phyloP scores from a whole-genome alignment of 2,329 filamentous ascomycete genomes.

The Didymella glomerata region DNA sequence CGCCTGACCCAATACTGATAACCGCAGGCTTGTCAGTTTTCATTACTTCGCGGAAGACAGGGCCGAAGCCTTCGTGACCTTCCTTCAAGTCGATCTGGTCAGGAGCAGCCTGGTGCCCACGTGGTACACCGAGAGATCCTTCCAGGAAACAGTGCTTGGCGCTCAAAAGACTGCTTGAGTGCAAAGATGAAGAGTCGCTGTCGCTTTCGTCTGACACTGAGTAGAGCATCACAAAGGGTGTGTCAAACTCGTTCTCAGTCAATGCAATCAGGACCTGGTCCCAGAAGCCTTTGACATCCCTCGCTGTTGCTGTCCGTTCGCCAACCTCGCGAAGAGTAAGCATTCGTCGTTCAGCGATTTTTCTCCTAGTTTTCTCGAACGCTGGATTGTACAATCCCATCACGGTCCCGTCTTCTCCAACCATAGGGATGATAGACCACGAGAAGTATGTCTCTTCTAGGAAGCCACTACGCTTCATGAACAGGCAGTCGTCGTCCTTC shows the following conservation, averaged over 20 bases:
- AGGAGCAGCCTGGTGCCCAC: slow-evolving; percentile 68
- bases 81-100: slow-evolving; percentile 72
- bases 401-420: slow-evolving; percentile 76
- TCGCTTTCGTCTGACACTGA: slow-evolving; percentile 75
- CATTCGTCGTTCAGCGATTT: slow-evolving; percentile 82
- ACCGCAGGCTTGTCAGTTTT: slow-evolving; percentile 72
- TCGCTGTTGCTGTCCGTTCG: slow-evolving; percentile 75
- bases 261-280: slow-evolving; percentile 72
- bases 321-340: slow-evolving; percentile 79
- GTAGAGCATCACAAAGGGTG: slow-evolving; percentile 80
- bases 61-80: slow-evolving; percentile 76
- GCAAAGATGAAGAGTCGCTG: slow-evolving; percentile 75
- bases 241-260: slow-evolving; percentile 76
- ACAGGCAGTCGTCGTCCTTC: slow-evolving; percentile 83
- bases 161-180: slow-evolving; percentile 70
- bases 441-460: slow-evolving; percentile 84
- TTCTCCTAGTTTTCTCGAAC: slow-evolving; percentile 81
- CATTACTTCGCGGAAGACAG: slow-evolving; percentile 79
- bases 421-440: slow-evolving; percentile 81
- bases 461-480: slow-evolving; percentile 73
- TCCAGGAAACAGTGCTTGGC: slow-evolving; percentile 74
- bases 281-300: slow-evolving; percentile 79
- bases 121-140: slow-evolving; percentile 73
- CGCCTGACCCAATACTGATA: slow-evolving; percentile 71
- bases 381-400: slow-evolving; percentile 81